A percentile compares a stretch with the other conserved stretches of the same genome.
Conservation (phyloP, 2,329 filamentous ascomycete species). For the Aaosphaeria pasadenensis region DNA sequence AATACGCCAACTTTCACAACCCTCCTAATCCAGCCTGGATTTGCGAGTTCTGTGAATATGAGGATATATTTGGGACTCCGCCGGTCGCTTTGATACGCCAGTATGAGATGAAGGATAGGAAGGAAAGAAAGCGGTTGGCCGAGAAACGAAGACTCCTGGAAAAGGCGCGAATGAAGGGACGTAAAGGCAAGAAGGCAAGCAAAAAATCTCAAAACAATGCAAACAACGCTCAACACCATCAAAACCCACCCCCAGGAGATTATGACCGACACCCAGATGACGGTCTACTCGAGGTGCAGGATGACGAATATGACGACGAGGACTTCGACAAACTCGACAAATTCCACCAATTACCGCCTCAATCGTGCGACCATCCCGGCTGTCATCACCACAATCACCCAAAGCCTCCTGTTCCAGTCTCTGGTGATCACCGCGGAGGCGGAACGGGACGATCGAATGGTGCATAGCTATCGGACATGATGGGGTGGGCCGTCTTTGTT, state of each 20-base stretch:
- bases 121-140: slow-evolving; percentile 77
- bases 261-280: slow-evolving; percentile 33
- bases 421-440: slow-evolving; percentile 21
- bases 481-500: slow-evolving; percentile 40
- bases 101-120: slow-evolving; percentile 92
- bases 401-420: slow-evolving; percentile 19
- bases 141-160: slow-evolving; percentile 82
- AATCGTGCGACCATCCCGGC: slow-evolving; percentile 27
- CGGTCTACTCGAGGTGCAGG: slow-evolving; percentile 27
- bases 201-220: slow-evolving; percentile 53
- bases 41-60: slow-evolving; percentile 98
- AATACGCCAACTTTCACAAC: slow-evolving; percentile 72
- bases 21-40: slow-evolving; percentile 87
- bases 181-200: slow-evolving; percentile 80
- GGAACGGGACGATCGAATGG: slow-evolving; percentile 21
- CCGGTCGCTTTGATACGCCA: slow-evolving; percentile 81
- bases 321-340: slow-evolving; percentile 30
- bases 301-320: slow-evolving; percentile 37
- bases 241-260: slow-evolving; percentile 25
- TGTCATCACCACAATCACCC: slow-evolving; percentile 29
- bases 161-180: slow-evolving; percentile 89
- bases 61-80: slow-evolving; percentile 86
- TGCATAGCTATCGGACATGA: slow-evolving; percentile 35
- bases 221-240: slow-evolving; percentile 26
- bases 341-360: slow-evolving; percentile 10